These are phyloP conservation scores for Heimioporus sp. DNA, from an alignment of 768 basidiomycete genomes.

Conservation along the genomic window DNA sequence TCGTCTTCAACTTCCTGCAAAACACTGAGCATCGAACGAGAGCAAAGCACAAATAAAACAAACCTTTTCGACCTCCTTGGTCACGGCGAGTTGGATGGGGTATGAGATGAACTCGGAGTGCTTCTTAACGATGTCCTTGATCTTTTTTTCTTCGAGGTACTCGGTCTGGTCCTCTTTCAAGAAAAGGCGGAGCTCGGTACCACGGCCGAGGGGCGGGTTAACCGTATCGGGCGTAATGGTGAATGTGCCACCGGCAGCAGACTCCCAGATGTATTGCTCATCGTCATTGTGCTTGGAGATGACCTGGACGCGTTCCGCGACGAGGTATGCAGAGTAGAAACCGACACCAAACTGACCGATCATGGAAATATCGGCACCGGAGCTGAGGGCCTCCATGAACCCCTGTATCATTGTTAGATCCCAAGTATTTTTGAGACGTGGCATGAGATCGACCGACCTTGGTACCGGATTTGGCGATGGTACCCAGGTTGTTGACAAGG, in stretches of 20 bases:
- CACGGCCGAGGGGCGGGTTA: constrained; percentile 90
- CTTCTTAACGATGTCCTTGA: constrained; percentile 99
- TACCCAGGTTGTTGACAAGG: constrained; percentile 98
- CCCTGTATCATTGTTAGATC: constrained; percentile 51
- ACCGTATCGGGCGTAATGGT: constrained; percentile 93
- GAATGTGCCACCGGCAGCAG: constrained; percentile 98
- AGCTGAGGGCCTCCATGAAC: constrained; percentile 98
- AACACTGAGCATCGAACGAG: constrained; percentile 1
- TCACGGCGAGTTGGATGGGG: constrained; percentile 97
- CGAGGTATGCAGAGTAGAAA: constrained; percentile 99
- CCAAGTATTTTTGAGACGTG: not conserved
- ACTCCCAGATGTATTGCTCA: constrained; percentile 99
- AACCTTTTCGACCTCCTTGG: constrained; percentile 99
- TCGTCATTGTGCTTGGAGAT: constrained; percentile 99
- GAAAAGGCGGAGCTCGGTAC: constrained; percentile 87
- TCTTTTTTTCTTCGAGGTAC: constrained; percentile 98
- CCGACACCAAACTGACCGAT: constrained; percentile 99
- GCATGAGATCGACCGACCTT: constrained; percentile 51
- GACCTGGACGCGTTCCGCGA: constrained; percentile 97
- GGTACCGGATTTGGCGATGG: constrained; percentile 92
- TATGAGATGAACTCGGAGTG: constrained; percentile 99
- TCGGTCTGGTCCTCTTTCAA: constrained; percentile 99
- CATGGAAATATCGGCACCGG: constrained; percentile 91
- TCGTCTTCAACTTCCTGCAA: constrained; percentile 83
- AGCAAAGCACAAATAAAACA: constrained; percentile 17